Evolutionary conservation across 2,329 filamentous ascomycete genomes (phyloP).

Genomic region (Diaporthe ilicicola): DNA sequence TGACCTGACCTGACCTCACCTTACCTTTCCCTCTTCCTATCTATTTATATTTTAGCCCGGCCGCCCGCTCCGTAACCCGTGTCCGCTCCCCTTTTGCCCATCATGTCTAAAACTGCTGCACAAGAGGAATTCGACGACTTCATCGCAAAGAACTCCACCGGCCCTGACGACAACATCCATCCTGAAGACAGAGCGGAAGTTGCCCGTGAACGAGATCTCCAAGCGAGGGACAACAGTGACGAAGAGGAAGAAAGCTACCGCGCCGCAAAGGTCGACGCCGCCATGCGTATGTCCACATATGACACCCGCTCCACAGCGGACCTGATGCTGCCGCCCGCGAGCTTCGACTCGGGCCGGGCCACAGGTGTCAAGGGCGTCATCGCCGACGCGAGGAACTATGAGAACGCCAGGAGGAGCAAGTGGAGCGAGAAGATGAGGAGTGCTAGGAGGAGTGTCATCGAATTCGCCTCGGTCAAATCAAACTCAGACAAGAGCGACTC

Average conservation of each 20-base stretch:
- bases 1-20: background rate
- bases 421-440: conserved; percentile 62
- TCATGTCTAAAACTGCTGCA: conserved; percentile 66
- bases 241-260: conserved; percentile 64
- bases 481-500: conserved; percentile 52
- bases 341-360: conserved; percentile 73
- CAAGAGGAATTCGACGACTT: conserved; percentile 74
- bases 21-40: conserved; percentile 28
- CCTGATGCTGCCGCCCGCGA: conserved; percentile 68
- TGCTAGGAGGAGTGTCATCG: conserved; percentile 65
- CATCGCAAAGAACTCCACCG: conserved; percentile 63
- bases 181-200: conserved; percentile 66
- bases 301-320: conserved; percentile 53
- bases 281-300: conserved; percentile 70
- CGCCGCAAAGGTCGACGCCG: conserved; percentile 65
- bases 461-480: conserved; percentile 46
- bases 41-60: conserved; percentile 48
- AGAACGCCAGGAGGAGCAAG: conserved; percentile 68
- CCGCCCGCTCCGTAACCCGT: conserved; percentile 31
- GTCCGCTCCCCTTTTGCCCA: conserved; percentile 41
- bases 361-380: conserved; percentile 90
- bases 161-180: conserved; percentile 54
- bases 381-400: conserved; percentile 81
- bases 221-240: conserved; percentile 55
- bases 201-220: conserved; percentile 47